phyloP scores from a whole-genome alignment of 768 basidiomycete genomes.

The Suillus weaverae region DNA sequence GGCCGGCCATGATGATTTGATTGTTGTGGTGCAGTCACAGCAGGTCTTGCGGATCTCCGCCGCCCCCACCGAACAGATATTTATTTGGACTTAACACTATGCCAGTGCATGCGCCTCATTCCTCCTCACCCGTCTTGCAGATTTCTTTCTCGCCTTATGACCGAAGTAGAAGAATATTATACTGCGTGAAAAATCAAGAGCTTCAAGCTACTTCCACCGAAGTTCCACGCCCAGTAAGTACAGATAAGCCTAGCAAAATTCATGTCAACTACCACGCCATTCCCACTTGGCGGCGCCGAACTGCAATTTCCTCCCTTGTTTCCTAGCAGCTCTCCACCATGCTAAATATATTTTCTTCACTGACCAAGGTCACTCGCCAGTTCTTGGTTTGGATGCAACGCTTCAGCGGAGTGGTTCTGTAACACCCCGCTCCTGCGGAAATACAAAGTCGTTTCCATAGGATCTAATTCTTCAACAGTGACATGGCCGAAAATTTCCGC shows the following conservation, averaged over 20 bases:
- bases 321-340: background rate
- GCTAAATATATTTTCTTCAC: background rate
- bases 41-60: background rate
- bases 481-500: background rate
- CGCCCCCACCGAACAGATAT: background rate
- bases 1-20: background rate
- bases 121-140: background rate
- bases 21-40: background rate
- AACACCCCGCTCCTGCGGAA: background rate
- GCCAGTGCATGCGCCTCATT: background rate
- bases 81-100: background rate
- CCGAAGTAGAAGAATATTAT: background rate
- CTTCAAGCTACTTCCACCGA: no score
- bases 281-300: background rate
- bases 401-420: background rate
- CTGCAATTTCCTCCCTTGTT: background rate
- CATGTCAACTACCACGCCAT: background rate
- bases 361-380: background rate
- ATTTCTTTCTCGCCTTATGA: background rate
- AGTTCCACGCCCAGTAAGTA: background rate
- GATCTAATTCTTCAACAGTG: background rate
- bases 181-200: background rate
- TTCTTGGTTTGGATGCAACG: background rate
- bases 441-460: slow-evolving; percentile 1
- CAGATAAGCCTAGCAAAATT: background rate